Evolutionary conservation across 495 filamentous ascomycete species (phyloP), one percentile per base, ranked within the genome.

Genomic region (Talaromyces liani): DNA sequence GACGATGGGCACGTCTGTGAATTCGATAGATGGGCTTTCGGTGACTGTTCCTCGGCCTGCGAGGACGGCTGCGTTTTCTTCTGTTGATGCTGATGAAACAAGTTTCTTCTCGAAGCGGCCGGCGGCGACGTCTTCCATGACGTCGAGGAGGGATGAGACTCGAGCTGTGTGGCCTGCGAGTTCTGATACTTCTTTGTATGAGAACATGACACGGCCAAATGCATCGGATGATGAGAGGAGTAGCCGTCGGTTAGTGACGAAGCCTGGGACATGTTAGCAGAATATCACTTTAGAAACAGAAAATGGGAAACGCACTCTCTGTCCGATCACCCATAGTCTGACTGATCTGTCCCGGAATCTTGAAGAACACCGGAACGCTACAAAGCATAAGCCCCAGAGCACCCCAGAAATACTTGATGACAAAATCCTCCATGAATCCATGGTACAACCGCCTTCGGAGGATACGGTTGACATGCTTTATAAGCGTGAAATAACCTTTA

Each of bases 381-480:
- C 95, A 98, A n/a, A 98, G 87, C 65, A 95, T 75, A 68, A 98
- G 82, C 6, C 94, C 94, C 55, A 98, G 67, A 4, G 94, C 94
- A 60, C 95, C 95, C 94, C 94, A 98, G 79, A 97, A 94, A 70
- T 98, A 98, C 76, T 98, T 98, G 69, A 98, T 93, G 14, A 98
- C 90, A 76, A 96, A 98, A 72, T 98, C 94, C 71, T 98, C 95
- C 94, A 98, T 97, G 65, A 98, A 87, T 12, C 92, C 92, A 69
- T 98, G 92, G 71, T 97, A 98, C 67, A 98, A 87, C 29, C 94
- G 83, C 63, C 91, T 79, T 36, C 92, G 82, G 47, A 98, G 76
- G 67, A 97, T 96, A 69, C 94, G 92, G 71, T 98, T 98, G 70
- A 98, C 93, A 76, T 98, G 95, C 73, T 97, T 98, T 74, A 98